Evolutionary conservation across 495 filamentous ascomycete genomes (phyloP).

Genomic region (Rhizodiscina lignyota): DNA sequence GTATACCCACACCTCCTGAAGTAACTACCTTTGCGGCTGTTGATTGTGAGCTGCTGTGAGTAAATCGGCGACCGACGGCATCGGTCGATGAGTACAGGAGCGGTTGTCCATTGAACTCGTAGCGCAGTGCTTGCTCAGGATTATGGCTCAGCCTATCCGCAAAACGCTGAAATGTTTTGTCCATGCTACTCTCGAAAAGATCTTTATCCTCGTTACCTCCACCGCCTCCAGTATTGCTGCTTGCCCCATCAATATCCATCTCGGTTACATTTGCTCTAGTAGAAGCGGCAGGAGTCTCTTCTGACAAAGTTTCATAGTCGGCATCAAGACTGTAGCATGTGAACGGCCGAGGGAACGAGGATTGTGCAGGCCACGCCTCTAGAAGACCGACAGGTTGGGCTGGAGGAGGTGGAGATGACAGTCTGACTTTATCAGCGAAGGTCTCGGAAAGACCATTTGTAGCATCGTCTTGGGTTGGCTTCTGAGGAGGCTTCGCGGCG

Average conservation of each 20-base stretch:
- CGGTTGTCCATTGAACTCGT: slow-evolving; percentile 70
- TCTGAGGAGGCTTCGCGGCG: slow-evolving; percentile 16
- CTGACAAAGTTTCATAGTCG: slow-evolving; percentile 68
- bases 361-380: slow-evolving; percentile 59
- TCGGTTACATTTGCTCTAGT: no score
- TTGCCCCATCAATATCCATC: slow-evolving; percentile 39
- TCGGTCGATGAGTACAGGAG: slow-evolving; percentile 69
- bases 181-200: slow-evolving; percentile 65
- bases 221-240: slow-evolving; percentile 23
- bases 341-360: slow-evolving; percentile 51
- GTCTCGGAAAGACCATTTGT: slow-evolving; percentile 38
- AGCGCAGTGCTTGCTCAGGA: slow-evolving; percentile 84
- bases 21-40: not conserved
- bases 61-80: slow-evolving; percentile 48
- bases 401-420: slow-evolving; percentile 3
- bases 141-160: slow-evolving; percentile 80
- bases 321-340: slow-evolving; percentile 73
- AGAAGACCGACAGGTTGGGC: slow-evolving; percentile 14
- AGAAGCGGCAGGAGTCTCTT: slow-evolving; percentile 30
- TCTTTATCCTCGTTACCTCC: slow-evolving; percentile 58
- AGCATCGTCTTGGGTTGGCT: slow-evolving; percentile 15
- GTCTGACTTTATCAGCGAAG: slow-evolving; percentile 50
- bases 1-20: slow-evolving; percentile 31
- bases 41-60: slow-evolving; percentile 1
- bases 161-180: slow-evolving; percentile 82